Evolutionary conservation across 768 basidiomycete species (phyloP).

Genomic region (Lepiota venenata): DNA sequence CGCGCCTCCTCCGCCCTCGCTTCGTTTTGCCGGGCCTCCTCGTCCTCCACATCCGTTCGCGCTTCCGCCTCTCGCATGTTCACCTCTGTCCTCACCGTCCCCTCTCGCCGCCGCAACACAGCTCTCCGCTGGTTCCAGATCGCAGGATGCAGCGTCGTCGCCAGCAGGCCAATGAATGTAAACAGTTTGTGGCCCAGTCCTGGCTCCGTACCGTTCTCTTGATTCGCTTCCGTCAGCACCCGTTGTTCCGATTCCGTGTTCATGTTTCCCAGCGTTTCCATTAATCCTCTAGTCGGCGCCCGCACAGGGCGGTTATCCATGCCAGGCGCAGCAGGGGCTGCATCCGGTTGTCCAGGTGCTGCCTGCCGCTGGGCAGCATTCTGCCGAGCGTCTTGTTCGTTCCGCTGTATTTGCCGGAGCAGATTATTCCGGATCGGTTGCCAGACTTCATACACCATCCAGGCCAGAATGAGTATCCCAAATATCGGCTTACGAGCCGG

Average conservation of each 20-base stretch:
- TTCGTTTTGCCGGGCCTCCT: conserved; percentile 21
- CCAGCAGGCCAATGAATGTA: conserved; percentile 53
- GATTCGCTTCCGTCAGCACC: conserved; percentile 33
- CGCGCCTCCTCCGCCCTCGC: conserved; percentile 32
- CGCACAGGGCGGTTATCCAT: conserved; percentile 14
- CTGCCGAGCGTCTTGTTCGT: conserved; percentile 11
- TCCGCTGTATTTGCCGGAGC: conserved; percentile 24
- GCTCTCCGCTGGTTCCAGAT: conserved; percentile 67
- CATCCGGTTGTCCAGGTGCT: conserved; percentile 1
- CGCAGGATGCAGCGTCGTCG: conserved; percentile 68
- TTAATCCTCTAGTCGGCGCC: conserved; percentile 29
- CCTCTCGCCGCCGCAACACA: conserved; percentile 60
- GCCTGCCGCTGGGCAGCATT: conserved; percentile 10
- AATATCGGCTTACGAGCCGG: conserved; percentile 72
- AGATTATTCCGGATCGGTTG: conserved; percentile 53
- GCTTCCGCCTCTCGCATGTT: conserved; percentile 35
- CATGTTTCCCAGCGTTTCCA: conserved; percentile 54
- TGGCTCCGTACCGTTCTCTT: conserved; percentile 37
- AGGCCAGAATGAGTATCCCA: conserved; percentile 59
- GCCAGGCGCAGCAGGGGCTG: conserved; percentile 17
- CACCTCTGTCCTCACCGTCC: conserved; percentile 63
- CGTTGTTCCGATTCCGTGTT: conserved; percentile 57
- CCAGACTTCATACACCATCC: conserved; percentile 79
- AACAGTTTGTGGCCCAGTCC: conserved; percentile 43
- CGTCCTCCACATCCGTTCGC: conserved; percentile 14